Percentiles rank a stretch among this genome's conserved stretches.
phyloP scores from a whole-genome alignment of 2,329 filamentous ascomycete genomes.

The Myriosclerotinia scirpicola region DNA sequence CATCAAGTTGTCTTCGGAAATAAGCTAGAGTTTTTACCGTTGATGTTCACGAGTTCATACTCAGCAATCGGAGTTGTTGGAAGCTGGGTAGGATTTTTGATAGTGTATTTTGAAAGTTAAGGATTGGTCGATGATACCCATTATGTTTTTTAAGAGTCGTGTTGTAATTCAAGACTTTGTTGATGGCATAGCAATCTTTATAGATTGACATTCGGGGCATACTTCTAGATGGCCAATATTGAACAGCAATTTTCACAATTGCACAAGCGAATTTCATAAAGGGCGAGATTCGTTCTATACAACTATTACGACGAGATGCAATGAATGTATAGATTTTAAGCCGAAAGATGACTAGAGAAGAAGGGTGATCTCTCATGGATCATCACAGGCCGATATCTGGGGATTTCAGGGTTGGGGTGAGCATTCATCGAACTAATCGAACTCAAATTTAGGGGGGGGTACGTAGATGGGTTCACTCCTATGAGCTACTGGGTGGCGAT shows the following conservation, averaged over 20 bases:
- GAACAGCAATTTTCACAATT: background rate
- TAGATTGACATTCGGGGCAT: background rate
- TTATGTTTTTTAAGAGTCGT: slow-evolving; percentile 15
- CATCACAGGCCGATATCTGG: background rate
- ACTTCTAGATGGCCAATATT: background rate
- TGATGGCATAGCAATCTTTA: background rate
- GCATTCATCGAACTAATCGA: background rate
- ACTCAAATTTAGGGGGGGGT: background rate
- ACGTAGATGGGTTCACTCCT: background rate
- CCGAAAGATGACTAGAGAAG: background rate
- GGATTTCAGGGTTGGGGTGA: background rate
- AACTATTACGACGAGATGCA: background rate
- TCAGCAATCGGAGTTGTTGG: slow-evolving; percentile 91
- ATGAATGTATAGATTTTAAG: background rate
- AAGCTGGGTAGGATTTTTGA: slow-evolving; percentile 92
- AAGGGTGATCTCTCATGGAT: background rate
- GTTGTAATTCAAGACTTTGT: background rate
- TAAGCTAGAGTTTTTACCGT: slow-evolving; percentile 81
- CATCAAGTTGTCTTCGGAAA: slow-evolving; percentile 83
- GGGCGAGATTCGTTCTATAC: background rate
- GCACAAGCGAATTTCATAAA: background rate
- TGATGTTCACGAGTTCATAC: slow-evolving; percentile 98
- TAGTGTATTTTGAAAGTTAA: slow-evolving; percentile 72
- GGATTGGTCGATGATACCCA: slow-evolving; percentile 28
- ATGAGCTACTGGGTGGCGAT: background rate